Conservation (phyloP, 176 grass and related monocot species). For the Thinopyrum elongatum region DNA sequence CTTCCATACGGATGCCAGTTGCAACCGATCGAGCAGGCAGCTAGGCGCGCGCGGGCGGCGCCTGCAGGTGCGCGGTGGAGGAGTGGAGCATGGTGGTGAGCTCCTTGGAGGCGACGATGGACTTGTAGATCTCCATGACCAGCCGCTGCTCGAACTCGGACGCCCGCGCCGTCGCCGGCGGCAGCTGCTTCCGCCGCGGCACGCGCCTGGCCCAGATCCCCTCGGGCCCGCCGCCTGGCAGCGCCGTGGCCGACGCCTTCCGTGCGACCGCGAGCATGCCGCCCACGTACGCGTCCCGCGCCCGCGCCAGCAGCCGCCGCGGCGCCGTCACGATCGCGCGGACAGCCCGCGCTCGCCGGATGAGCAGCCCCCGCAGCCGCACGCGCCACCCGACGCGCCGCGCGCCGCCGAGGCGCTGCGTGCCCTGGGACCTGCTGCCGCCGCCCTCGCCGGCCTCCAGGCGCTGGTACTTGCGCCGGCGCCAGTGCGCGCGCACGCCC, state of each 20-base stretch:
- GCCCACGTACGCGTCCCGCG: slow-evolving; percentile 72
- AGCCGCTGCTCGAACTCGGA: slow-evolving; percentile 56
- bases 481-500: slow-evolving; percentile 66
- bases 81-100: slow-evolving; percentile 50
- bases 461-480: slow-evolving; percentile 61
- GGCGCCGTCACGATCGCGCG: slow-evolving; percentile 3
- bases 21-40: no score
- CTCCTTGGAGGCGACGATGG: slow-evolving; percentile 68
- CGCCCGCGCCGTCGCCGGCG: background rate
- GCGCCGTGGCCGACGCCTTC: slow-evolving; percentile 34
- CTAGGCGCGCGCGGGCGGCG: background rate
- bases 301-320: slow-evolving; percentile 30
- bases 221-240: slow-evolving; percentile 27
- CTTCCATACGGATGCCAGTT: no score
- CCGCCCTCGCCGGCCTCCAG: slow-evolving; percentile 16
- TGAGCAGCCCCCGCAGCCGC: slow-evolving; percentile 16
- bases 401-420: slow-evolving; percentile 29
- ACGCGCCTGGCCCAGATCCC: slow-evolving; percentile 41
- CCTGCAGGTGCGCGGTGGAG: slow-evolving; percentile 23
- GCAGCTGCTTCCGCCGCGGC: slow-evolving; percentile 31
- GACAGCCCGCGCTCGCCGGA: slow-evolving; percentile 36
- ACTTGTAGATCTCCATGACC: slow-evolving; percentile 81
- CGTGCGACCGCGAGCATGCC: slow-evolving; percentile 57
- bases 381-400: slow-evolving; percentile 26
- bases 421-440: background rate